These are phyloP conservation scores for Colletotrichum liriopes DNA, from an alignment of 2,329 filamentous ascomycete species.

Conservation along the genomic window DNA sequence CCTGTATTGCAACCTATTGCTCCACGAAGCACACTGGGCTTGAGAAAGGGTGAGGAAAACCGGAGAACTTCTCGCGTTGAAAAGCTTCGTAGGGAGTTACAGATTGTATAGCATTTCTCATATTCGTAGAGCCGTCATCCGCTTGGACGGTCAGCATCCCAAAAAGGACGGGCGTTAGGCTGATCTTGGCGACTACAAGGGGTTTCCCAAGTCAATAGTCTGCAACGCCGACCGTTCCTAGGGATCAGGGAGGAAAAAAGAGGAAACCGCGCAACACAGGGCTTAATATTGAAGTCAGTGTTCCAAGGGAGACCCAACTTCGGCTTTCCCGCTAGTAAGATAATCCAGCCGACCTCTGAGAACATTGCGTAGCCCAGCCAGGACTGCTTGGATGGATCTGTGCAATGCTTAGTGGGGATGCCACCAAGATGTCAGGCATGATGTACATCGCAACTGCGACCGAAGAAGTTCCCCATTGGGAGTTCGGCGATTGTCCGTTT, in stretches of 20 bases:
- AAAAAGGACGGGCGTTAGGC: neutral
- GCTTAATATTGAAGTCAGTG: conserved; percentile 18
- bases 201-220: conserved; percentile 34
- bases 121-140: neutral
- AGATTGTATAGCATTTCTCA: conserved; percentile 20
- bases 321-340: neutral
- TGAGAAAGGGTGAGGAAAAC: neutral
- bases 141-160: neutral
- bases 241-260: conserved; percentile 36
- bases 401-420: conserved; percentile 6
- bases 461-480: conserved; percentile 8
- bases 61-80: neutral
- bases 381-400: neutral
- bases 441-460: conserved; percentile 7
- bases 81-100: conserved; percentile 6
- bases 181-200: conserved; percentile 7
- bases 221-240: conserved; percentile 13
- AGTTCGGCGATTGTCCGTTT: conserved; percentile 20
- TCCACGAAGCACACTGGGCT: conserved; percentile 13
- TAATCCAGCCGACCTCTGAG: neutral
- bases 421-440: neutral
- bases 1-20: conserved; percentile 40
- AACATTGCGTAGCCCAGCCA: neutral
- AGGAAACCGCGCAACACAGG: neutral
- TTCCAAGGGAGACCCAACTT: conserved; percentile 24